phyloP scores from a whole-genome alignment of 208 protist species.

The Leishmania lainsoni region DNA sequence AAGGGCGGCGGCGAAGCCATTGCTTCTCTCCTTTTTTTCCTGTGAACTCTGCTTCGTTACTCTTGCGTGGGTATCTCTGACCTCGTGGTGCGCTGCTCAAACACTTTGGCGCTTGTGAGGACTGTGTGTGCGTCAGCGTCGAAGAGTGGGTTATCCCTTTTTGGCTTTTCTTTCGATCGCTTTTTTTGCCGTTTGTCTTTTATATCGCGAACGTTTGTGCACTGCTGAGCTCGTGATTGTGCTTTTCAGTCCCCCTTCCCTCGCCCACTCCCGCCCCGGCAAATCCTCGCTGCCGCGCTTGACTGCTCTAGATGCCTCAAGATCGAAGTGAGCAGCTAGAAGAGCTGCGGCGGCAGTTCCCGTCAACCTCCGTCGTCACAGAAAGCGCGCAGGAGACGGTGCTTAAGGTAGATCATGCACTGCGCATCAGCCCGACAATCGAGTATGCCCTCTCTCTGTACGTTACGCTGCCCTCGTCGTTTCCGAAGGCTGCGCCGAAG shows the following conservation, averaged over 20 bases:
- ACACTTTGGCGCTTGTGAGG: not conserved
- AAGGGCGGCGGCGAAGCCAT: not conserved
- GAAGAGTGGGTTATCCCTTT: too few relatives aligned
- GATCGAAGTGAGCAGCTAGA: slow-evolving; percentile 43
- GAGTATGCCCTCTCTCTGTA: slow-evolving; percentile 69
- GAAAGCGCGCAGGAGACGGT: slow-evolving; percentile 49
- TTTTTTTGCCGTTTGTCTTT: not conserved
- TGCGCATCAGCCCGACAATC: slow-evolving; percentile 40
- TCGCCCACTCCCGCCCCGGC: not conserved
- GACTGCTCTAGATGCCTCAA: slow-evolving; percentile 7
- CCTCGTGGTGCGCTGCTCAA: not conserved
- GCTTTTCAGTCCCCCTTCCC: not conserved
- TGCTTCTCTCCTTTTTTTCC: not conserved
- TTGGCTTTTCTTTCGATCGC: too few relatives aligned
- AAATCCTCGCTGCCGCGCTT: not conserved
- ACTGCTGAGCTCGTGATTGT: too few relatives aligned
- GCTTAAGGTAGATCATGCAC: slow-evolving; percentile 63
- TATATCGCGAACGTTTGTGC: too few relatives aligned
- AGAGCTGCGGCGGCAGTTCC: slow-evolving; percentile 50
- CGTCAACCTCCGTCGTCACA: slow-evolving; percentile 40
- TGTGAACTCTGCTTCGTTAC: not conserved
- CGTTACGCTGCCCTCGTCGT: slow-evolving; percentile 49
- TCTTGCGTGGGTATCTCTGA: not conserved
- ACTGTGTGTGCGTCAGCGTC: too few relatives aligned
- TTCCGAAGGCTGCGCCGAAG: slow-evolving; percentile 49